A percentile compares a stretch with the other conserved stretches of the same genome.
These are phyloP conservation scores for Suhomyces xylopsoci DNA, from an alignment of 805 yeast genomes.

Conservation along the genomic window DNA sequence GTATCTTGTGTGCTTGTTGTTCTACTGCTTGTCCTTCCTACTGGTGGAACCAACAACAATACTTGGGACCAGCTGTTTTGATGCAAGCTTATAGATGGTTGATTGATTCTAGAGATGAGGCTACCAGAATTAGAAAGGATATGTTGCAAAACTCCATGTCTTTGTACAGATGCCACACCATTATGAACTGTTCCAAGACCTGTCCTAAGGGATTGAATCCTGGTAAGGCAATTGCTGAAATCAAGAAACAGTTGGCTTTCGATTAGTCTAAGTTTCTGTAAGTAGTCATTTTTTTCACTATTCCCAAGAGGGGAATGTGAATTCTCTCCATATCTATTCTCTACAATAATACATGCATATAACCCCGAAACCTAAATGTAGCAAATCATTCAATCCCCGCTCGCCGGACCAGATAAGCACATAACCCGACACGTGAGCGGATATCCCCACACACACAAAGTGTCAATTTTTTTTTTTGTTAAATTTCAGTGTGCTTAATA, in stretches of 20 bases:
- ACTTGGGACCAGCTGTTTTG: conserved; percentile 96
- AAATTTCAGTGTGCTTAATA: not conserved
- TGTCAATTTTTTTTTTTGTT: not conserved
- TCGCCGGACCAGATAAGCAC: not conserved
- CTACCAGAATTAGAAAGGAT: conserved; percentile 73
- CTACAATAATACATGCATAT: not conserved
- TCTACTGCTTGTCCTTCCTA: conserved; percentile 98
- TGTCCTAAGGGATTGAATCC: conserved; percentile 99
- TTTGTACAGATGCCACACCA: conserved; percentile 97
- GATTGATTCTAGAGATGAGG: conserved; percentile 94
- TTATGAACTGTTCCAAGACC: conserved; percentile 97
- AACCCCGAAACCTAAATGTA: not conserved
- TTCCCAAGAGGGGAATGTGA: not conserved
- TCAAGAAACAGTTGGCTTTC: conserved; percentile 88
- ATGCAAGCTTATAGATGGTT: conserved; percentile 99
- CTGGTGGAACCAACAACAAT: conserved; percentile 99
- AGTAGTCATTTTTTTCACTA: not conserved
- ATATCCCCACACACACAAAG: not conserved
- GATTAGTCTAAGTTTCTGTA: conserved; percentile 32
- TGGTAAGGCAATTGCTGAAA: conserved; percentile 94
- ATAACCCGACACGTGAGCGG: not conserved
- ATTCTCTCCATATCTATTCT: not conserved
- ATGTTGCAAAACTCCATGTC: conserved; percentile 97
- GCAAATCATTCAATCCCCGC: not conserved
- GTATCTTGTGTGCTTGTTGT: conserved; percentile 98